Base-by-base conservation (phyloP, 1,284 basidiomycete species). In the Ustilago loliicola region DNA sequence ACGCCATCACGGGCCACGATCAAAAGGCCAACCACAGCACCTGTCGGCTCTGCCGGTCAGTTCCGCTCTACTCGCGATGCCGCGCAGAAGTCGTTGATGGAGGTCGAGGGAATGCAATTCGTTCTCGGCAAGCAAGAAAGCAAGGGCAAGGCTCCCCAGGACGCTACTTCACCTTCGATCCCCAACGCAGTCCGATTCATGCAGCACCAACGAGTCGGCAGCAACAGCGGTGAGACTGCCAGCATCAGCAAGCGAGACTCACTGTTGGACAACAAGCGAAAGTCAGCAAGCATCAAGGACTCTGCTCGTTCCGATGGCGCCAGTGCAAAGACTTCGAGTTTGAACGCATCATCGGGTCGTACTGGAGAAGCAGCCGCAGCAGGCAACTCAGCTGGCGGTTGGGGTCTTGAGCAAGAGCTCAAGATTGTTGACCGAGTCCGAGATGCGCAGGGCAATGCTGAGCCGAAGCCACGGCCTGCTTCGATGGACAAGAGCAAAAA, bases 71-170 rank as follows among this genome's bases (percentile, higher is more conserved):
- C 48, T 15, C 58, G 57, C 57, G 57, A 62, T 34, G 67, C 59
- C 0, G 36, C 47, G n/a, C 51, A 54, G 19, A 66, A 63, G 29
- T 57, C 74, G n/a, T 36, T 77, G 9, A 42, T 79, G 34, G 72
- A 73, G 30, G 61, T 79, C 3, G 77, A 79, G 30, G 77, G 77
- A 4, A 59, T 53, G 61, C 73, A 72, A 11, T 79, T 79, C 48
- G 52, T 77, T 3, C 19, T 79, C 6, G 75, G 56, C 56, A 63
- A 69, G 32, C 61, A 61, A 23, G 67, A 72, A 17, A 27, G 11
- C 45, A 71, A 61, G 10, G 30, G 52, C 27, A 66, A 61, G 60
- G n/a, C 19, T 19, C 40, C 38, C 21, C 19, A 45, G 17, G 40
- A 47, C n/a, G 63, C 59, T 9, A 25, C 47, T 2, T 76, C 74